Evolutionary conservation across 148 eudicot species (phyloP).

Genomic region (Cornus kousa): DNA sequence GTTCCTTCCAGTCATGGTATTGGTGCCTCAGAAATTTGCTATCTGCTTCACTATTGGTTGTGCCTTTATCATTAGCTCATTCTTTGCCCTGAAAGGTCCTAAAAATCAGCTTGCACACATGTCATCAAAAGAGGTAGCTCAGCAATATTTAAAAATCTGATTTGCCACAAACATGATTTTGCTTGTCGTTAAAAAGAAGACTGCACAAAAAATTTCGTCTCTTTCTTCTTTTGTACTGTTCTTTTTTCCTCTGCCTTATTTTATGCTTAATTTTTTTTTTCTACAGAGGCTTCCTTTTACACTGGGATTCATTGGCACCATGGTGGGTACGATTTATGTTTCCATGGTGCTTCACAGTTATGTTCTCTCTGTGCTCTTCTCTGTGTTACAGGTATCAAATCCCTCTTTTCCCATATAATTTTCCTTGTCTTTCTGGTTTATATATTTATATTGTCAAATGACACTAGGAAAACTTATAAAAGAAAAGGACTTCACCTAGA

Average conservation of each 20-base stretch:
- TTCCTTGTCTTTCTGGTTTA: background rate
- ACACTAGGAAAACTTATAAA: too few relatives aligned
- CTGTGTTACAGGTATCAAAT: conserved; percentile 50
- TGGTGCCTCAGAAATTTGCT: conserved; percentile 64
- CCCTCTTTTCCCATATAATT: background rate
- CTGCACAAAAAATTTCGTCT: too few relatives aligned
- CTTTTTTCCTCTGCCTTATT: background rate
- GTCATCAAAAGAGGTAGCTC: conserved; percentile 52
- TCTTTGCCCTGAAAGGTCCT: conserved; percentile 64
- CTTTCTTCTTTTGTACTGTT: background rate
- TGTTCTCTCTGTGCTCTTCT: conserved; percentile 55
- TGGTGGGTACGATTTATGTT: conserved; percentile 61
- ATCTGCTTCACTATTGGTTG: conserved; percentile 63
- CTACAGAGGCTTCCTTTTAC: conserved; percentile 61
- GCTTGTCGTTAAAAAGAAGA: background rate
- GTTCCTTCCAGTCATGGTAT: conserved; percentile 67
- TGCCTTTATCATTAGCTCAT: conserved; percentile 48
- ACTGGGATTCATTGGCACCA: conserved; percentile 49
- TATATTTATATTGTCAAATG: background rate
- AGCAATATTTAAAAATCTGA: background rate
- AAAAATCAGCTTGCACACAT: conserved; percentile 53
- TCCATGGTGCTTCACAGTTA: conserved; percentile 66
- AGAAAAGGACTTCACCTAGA: background rate
- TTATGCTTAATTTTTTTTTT: background rate
- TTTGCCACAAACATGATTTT: background rate